A percentile compares a stretch with the other conserved stretches of the same genome.
phyloP scores from a whole-genome alignment of 139 green algal species.

The Deuterostichococcus epilithicus region DNA sequence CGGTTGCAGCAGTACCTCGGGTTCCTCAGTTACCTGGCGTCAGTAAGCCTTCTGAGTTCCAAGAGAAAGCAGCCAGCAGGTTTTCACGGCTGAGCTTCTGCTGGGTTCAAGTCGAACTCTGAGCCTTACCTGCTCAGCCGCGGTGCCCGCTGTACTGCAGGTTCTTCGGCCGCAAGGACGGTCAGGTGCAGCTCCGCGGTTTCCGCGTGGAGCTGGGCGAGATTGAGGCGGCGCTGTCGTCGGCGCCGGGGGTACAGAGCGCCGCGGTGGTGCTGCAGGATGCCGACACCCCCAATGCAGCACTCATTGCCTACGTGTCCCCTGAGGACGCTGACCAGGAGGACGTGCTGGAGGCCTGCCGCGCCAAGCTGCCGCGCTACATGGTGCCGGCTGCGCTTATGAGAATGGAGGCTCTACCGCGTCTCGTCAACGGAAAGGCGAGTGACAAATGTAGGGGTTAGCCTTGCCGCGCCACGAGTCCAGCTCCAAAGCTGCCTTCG shows the following conservation, averaged over 20 bases:
- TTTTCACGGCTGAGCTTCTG: no score
- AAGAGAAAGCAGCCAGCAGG: no score
- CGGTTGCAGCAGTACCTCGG: no score
- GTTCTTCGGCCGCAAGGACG: conserved; percentile 1
- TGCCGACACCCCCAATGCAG: background rate
- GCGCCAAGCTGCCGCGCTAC: conserved; percentile 19
- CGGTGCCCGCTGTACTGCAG: background rate
- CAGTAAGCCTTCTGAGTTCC: background rate
- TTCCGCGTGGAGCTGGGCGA: conserved; percentile 39
- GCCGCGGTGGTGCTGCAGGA: conserved; percentile 9
- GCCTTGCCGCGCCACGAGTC: background rate
- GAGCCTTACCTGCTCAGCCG: no score
- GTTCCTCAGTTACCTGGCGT: background rate
- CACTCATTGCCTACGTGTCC: conserved; percentile 18
- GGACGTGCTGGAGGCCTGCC: background rate
- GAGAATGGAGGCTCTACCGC: conserved; percentile 7
- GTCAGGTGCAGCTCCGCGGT: conserved; percentile 12
- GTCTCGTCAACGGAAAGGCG: conserved; percentile 27
- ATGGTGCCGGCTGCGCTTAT: conserved; percentile 23
- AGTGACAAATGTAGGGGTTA: background rate
- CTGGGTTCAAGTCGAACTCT: no score
- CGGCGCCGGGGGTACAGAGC: background rate
- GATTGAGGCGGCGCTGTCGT: conserved; percentile 18
- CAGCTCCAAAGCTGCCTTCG: no score
- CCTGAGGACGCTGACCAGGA: background rate